A percentile compares a stretch with the other conserved stretches of the same genome.
Conservation (phyloP, 495 filamentous ascomycete species). For the Aspergillus incahuasiensis region DNA sequence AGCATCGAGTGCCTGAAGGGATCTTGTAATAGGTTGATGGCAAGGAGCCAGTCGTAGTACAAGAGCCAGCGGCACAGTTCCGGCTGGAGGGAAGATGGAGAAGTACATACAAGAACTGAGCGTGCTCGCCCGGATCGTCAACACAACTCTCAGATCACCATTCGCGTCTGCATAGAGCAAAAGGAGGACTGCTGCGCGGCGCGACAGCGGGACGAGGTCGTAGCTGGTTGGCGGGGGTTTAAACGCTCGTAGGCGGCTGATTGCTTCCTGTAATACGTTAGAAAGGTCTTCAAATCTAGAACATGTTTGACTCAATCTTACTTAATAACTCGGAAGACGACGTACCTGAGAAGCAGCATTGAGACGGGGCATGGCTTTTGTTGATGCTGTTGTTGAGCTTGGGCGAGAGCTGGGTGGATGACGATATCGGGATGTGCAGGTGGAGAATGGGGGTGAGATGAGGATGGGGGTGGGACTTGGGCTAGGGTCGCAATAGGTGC, state of each 20-base stretch:
- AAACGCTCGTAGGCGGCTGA: slow-evolving; percentile 71
- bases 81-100: neutral
- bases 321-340: neutral
- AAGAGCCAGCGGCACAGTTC: neutral
- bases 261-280: slow-evolving; percentile 53
- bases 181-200: slow-evolving; percentile 78
- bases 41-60: neutral
- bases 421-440: neutral
- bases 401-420: slow-evolving; percentile 1
- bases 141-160: slow-evolving; percentile 74
- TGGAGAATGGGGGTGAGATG: neutral
- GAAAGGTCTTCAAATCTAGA: no score
- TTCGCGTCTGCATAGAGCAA: slow-evolving; percentile 75
- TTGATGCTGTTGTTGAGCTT: slow-evolving; percentile 8
- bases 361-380: slow-evolving; percentile 29
- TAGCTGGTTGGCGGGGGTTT: slow-evolving; percentile 55
- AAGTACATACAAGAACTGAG: slow-evolving; percentile 53
- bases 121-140: slow-evolving; percentile 78
- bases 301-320: no score
- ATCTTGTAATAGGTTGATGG: no score
- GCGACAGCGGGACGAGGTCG: slow-evolving; percentile 60
- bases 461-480: neutral
- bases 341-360: slow-evolving; percentile 32
- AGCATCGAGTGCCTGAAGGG: no score
- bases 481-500: neutral